Evolutionary conservation across 495 filamentous ascomycete genomes (phyloP).

Genomic region (Podospora pseudocomata): DNA sequence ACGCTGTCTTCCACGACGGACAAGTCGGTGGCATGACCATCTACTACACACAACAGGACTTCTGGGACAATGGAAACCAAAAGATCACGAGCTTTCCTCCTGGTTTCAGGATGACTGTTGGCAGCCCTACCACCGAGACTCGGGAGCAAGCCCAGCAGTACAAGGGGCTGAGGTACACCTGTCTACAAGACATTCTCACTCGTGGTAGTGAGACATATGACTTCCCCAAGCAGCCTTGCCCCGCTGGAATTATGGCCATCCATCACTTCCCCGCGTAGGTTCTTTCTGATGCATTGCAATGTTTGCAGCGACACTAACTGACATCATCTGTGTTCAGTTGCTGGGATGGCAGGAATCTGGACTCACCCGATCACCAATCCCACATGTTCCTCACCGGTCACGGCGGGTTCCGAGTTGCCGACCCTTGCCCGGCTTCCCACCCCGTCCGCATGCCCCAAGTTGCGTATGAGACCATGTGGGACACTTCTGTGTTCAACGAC

Average conservation of each 20-base stretch:
- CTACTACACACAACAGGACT: conserved; percentile 42
- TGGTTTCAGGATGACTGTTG: conserved; percentile 72
- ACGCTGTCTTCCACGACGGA: conserved; percentile 19
- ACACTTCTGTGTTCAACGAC: conserved; percentile 40
- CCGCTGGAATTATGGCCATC: conserved; percentile 40
- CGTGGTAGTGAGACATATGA: conserved; percentile 33
- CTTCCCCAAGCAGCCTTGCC: conserved; percentile 35
- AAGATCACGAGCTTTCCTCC: conserved; percentile 45
- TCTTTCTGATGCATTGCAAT: conserved; percentile 12
- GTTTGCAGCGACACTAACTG: not conserved
- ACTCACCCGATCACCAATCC: conserved; percentile 36
- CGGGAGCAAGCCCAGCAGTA: conserved; percentile 33
- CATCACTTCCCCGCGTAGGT: conserved; percentile 41
- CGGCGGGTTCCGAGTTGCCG: conserved; percentile 32
- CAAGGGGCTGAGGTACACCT: conserved; percentile 41
- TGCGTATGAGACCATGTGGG: conserved; percentile 41
- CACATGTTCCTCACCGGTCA: conserved; percentile 38
- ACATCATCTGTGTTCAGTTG: conserved; percentile 16
- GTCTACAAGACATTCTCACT: conserved; percentile 32
- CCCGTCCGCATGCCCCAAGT: conserved; percentile 40
- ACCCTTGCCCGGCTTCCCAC: conserved; percentile 32
- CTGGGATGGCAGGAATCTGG: conserved; percentile 35
- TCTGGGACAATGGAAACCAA: conserved; percentile 34
- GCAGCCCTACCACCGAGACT: conserved; percentile 48
- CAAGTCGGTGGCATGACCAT: conserved; percentile 40